Percentiles rank a stretch among this genome's conserved stretches.
Evolutionary conservation across 2,329 filamentous ascomycete species (phyloP).

Genomic region (Penicillium sp.): DNA sequence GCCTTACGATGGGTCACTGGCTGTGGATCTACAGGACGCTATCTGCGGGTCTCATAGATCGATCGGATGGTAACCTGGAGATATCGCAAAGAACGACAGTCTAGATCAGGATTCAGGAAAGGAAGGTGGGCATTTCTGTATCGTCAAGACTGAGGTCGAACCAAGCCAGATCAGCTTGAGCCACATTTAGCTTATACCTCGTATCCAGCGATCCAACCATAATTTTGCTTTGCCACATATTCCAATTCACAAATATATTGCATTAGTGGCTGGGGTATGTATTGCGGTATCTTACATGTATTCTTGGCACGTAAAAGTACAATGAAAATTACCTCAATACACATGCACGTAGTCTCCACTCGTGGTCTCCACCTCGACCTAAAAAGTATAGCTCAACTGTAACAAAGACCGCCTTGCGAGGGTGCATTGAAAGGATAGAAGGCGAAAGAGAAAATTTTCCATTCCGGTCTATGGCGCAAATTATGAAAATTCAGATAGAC

Average conservation of each 20-base stretch:
- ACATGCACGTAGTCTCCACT: background rate
- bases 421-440: background rate
- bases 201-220: background rate
- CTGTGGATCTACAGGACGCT: background rate
- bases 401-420: background rate
- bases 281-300: background rate
- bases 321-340: constrained; percentile 1
- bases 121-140: background rate
- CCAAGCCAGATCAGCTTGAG: background rate
- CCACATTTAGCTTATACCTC: background rate
- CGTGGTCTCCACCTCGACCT: background rate
- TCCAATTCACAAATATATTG: background rate
- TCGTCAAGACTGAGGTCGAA: background rate
- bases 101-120: background rate
- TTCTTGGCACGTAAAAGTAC: background rate
- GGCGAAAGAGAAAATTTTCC: background rate
- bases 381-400: background rate
- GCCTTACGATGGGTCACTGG: background rate
- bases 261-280: background rate
- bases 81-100: background rate
- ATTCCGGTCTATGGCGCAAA: background rate
- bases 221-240: background rate
- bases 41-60: constrained; percentile 3
- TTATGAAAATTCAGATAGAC: background rate
- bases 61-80: constrained; percentile 6